A percentile compares a stretch with the other conserved stretches of the same genome.
Evolutionary conservation across 2,329 filamentous ascomycete genomes (phyloP).

Genomic region (Monilinia fructicola): DNA sequence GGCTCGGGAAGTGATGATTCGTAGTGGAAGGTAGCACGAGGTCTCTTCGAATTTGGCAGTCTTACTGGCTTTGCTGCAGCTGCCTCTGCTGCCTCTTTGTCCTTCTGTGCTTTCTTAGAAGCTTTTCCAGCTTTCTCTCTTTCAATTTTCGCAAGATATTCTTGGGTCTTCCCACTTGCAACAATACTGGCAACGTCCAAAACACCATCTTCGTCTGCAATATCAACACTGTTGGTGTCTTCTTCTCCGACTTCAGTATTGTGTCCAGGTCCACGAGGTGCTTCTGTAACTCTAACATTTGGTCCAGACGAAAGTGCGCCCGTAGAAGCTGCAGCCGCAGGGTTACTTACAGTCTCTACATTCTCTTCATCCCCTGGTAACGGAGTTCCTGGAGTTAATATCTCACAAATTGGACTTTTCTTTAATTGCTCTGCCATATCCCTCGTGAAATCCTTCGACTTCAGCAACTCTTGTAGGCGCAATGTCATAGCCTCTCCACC

Average conservation of each 20-base stretch:
- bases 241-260: slow-evolving; percentile 39
- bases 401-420: slow-evolving; percentile 65
- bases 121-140: slow-evolving; percentile 60
- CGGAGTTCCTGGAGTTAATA: slow-evolving; percentile 56
- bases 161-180: slow-evolving; percentile 75
- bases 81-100: slow-evolving; percentile 49
- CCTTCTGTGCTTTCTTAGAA: slow-evolving; percentile 54
- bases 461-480: slow-evolving; percentile 66
- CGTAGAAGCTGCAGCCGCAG: slow-evolving; percentile 39
- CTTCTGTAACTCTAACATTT: slow-evolving; percentile 39
- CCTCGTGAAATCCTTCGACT: slow-evolving; percentile 56
- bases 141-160: slow-evolving; percentile 81
- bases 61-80: slow-evolving; percentile 56
- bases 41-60: slow-evolving; percentile 71
- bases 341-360: slow-evolving; percentile 40
- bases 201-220: slow-evolving; percentile 65
- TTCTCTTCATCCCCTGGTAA: slow-evolving; percentile 49
- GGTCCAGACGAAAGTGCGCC: slow-evolving; percentile 40
- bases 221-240: slow-evolving; percentile 45
- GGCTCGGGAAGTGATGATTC: slow-evolving; percentile 58
- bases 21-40: slow-evolving; percentile 69
- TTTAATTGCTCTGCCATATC: slow-evolving; percentile 72
- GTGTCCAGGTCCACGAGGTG: slow-evolving; percentile 30
- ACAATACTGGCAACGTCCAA: slow-evolving; percentile 84
- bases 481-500: slow-evolving; percentile 87